Evolutionary conservation across 768 basidiomycete genomes (phyloP).

Genomic region (Lactifluus volemus): DNA sequence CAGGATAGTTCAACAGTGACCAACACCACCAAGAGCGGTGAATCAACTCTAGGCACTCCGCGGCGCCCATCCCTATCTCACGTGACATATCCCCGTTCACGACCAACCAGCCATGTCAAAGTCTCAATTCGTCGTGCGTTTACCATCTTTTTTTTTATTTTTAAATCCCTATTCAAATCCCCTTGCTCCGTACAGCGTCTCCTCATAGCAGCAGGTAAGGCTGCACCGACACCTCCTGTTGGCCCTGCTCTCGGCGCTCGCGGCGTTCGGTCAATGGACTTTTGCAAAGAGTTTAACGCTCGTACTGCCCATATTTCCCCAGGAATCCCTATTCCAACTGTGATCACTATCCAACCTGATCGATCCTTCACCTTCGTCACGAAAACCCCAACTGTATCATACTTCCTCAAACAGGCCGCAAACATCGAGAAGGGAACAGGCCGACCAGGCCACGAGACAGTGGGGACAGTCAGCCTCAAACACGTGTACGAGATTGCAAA

Average conservation of each 20-base stretch:
- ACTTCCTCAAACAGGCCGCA: constrained; percentile 86
- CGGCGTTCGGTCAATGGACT: constrained; percentile 99
- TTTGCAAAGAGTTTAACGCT: constrained; percentile 99
- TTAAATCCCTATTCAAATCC: background rate
- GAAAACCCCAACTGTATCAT: constrained; percentile 84
- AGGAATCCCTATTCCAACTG: constrained; percentile 83
- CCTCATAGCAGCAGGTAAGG: constrained; percentile 87
- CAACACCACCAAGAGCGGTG: constrained; percentile 1
- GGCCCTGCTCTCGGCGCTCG: constrained; percentile 96
- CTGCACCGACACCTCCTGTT: constrained; percentile 91
- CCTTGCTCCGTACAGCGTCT: constrained; percentile 47
- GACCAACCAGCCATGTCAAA: constrained; percentile 58
- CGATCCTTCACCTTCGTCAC: constrained; percentile 89
- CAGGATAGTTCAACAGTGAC: constrained; percentile 12
- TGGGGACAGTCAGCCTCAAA: constrained; percentile 85
- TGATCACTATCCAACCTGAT: constrained; percentile 90
- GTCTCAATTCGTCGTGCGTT: constrained; percentile 69
- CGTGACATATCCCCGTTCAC: constrained; percentile 33
- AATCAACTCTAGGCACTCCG: constrained; percentile 12
- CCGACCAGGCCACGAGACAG: constrained; percentile 66
- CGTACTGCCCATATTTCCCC: constrained; percentile 80
- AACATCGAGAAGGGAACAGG: constrained; percentile 87
- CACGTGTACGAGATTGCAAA: constrained; percentile 98
- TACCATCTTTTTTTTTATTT: background rate
- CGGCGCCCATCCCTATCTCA: background rate